Conservation (phyloP, 768 basidiomycete species). For the Tulasnella sp. region DNA sequence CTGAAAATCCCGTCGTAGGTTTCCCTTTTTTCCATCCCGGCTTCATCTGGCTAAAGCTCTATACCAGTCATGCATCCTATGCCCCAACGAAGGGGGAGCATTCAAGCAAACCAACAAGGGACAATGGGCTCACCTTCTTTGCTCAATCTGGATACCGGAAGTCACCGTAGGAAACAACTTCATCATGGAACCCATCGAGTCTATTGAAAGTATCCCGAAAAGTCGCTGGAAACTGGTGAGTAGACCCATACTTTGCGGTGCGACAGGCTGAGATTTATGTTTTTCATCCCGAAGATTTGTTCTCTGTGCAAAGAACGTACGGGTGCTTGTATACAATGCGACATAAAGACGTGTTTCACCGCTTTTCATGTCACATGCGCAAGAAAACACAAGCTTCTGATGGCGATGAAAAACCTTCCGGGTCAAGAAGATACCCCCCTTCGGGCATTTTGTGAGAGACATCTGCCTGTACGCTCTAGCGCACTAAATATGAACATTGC, state of each 20-base stretch:
- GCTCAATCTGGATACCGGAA: slow-evolving; percentile 96
- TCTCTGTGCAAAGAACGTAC: slow-evolving; percentile 44
- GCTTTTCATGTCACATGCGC: slow-evolving; percentile 96
- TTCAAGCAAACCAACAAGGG: slow-evolving; percentile 93
- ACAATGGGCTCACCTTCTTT: slow-evolving; percentile 92
- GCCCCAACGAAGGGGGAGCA: slow-evolving; percentile 92
- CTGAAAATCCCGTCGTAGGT: slow-evolving; percentile 85
- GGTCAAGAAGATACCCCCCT: slow-evolving; percentile 57
- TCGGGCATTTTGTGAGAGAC: slow-evolving; percentile 77
- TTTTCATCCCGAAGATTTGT: slow-evolving; percentile 36
- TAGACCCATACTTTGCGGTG: slow-evolving; percentile 12
- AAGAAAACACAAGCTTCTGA: slow-evolving; percentile 65
- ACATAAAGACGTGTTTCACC: slow-evolving; percentile 74
- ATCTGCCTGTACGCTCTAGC: slow-evolving; percentile 60
- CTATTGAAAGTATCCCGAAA: slow-evolving; percentile 76
- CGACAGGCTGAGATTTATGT: neutral
- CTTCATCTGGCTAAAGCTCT: neutral
- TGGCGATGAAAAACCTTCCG: slow-evolving; percentile 76
- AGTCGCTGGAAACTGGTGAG: slow-evolving; percentile 88
- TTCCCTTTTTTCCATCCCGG: neutral
- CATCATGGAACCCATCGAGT: slow-evolving; percentile 97
- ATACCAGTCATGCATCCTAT: slow-evolving; percentile 83
- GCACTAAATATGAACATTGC: neutral
- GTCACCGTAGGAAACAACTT: slow-evolving; percentile 85
- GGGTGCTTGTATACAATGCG: slow-evolving; percentile 95